Base-by-base conservation (phyloP, 768 basidiomycete species). In the Mycena vulgaris region DNA sequence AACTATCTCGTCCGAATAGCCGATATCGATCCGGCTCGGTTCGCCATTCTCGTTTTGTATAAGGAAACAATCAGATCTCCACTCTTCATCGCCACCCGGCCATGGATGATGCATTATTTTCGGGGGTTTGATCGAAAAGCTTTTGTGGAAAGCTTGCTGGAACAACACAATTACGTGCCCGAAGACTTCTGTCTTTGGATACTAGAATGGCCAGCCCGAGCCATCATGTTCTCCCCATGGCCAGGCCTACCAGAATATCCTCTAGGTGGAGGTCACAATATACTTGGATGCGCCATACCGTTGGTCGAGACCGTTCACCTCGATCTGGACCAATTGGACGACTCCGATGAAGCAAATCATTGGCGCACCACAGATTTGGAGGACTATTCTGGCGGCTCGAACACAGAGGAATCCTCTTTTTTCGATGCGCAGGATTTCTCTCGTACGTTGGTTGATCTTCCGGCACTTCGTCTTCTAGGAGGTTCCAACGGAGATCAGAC, bases 121-220 rank as follows among this genome's bases (percentile, higher is more conserved):
- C 45, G 16, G 5, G 4, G 8, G 23, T 61, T 61, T 25, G 31
- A 61, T 17, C 11, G 47, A 21, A 17, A 49, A n/a, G 47, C n/a
- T 1, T 61, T 19, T 16, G 13, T 61, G n/a, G 59, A 49, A 3
- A 19, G 3, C 16, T 23, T 61, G 23, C 45, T 48, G 3, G 21
- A 3, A 0, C 59, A 61, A 25, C 31, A 48, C 30, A 5, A 35
- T 19, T 31, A 31, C 30, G 23, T 61, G 11, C 59, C 59, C n/a
- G 10, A 33, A 9, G 30, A 61, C 14, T 61, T 61, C 16, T 5
- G 23, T 6, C 31, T 61, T 1, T 49, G 59, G 59, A 61, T 61
- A 13, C 31, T 61, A 5, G 59, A 61, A 23, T 61, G 59, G 59
- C 59, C 59, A 1, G 57, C 57, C 5, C 37, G 27, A 21, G 57